phyloP scores from a whole-genome alignment of 768 basidiomycete species.

The Russula foetens region DNA sequence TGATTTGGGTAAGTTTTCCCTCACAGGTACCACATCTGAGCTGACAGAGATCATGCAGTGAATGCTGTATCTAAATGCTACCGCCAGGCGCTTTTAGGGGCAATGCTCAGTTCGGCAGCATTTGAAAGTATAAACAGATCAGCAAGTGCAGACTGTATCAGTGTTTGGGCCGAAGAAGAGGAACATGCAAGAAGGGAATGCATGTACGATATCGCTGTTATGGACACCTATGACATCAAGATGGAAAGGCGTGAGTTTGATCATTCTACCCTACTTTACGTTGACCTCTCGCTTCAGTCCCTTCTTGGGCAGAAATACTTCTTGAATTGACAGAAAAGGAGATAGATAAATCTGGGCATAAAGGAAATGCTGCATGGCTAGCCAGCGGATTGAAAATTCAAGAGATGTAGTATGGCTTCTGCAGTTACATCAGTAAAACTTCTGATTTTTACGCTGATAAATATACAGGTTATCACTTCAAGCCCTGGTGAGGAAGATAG shows the following conservation, averaged over 20 bases:
- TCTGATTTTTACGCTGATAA: not conserved
- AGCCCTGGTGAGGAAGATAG: not conserved
- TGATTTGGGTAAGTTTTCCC: not conserved
- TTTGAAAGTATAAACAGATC: not conserved
- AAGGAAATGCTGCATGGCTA: not conserved
- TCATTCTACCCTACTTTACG: too few relatives aligned
- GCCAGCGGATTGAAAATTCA: not conserved
- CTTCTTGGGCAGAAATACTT: not conserved
- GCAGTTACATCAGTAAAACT: not conserved
- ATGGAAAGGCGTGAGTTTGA: not conserved
- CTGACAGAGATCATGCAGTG: not conserved
- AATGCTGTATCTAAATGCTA: not conserved
- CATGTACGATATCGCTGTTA: not conserved
- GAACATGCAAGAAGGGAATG: not conserved
- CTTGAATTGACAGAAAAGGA: not conserved
- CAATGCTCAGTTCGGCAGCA: not conserved
- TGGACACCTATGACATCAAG: not conserved
- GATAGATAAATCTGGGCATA: not conserved
- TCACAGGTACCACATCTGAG: not conserved
- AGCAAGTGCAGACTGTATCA: not conserved
- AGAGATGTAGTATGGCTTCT: not conserved
- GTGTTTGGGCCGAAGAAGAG: not conserved
- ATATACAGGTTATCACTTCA: not conserved
- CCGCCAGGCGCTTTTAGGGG: not conserved
- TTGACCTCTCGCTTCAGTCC: not conserved